These are phyloP conservation scores for Flaveria trinervia DNA, from an alignment of 129 eudicot species.

Conservation along the genomic window DNA sequence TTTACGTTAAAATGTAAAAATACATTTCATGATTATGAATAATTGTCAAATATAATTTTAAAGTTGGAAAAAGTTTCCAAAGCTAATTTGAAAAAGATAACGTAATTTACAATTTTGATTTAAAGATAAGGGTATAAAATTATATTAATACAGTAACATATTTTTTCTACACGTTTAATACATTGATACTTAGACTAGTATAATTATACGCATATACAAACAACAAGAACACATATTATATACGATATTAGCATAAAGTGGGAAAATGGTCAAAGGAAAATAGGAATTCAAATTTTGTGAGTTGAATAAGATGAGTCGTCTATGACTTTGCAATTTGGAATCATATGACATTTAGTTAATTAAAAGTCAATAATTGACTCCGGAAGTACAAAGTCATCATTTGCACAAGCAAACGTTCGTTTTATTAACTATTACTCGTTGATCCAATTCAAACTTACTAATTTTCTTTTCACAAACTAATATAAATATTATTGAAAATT, in stretches of 20 bases:
- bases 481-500: no score
- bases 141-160: no score
- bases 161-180: no score
- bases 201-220: no score
- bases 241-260: background rate
- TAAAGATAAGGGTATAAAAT: no score
- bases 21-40: no score
- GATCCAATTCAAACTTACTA: background rate
- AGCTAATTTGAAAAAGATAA: no score
- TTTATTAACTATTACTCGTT: background rate
- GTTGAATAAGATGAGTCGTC: conserved; percentile 9
- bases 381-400: conserved; percentile 10
- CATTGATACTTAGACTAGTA: no score
- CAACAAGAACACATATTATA: background rate
- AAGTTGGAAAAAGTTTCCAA: no score
- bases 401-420: background rate
- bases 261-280: conserved; percentile 26
- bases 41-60: no score
- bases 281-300: background rate
- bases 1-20: no score
- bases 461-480: background rate
- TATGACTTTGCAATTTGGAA: conserved; percentile 22
- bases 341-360: background rate
- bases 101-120: no score
- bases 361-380: conserved; percentile 5